These are phyloP conservation scores for Tetrastigma voinierianum DNA, from an alignment of 164 flowering plant species.

Conservation along the genomic window DNA sequence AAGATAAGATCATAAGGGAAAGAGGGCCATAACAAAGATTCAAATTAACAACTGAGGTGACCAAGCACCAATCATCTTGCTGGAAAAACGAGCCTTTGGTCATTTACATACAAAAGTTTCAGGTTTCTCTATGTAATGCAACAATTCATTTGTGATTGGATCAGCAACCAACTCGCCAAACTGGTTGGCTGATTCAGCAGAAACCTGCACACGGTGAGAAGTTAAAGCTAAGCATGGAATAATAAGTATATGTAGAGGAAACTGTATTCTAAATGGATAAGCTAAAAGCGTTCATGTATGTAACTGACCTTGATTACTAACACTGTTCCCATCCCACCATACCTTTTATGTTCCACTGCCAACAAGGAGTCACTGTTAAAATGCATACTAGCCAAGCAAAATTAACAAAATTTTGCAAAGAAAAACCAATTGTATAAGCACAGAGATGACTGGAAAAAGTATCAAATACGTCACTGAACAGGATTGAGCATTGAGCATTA, in stretches of 20 bases:
- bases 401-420: not conserved
- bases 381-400: constrained; percentile 7
- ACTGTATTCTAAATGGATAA: not conserved
- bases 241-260: not conserved
- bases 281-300: constrained; percentile 1
- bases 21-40: not conserved
- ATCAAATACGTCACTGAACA: not conserved
- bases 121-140: constrained; percentile 96
- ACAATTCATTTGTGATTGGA: constrained; percentile 76
- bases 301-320: constrained; percentile 77
- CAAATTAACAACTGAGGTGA: not conserved
- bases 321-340: constrained; percentile 92
- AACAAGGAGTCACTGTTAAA: not conserved
- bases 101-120: constrained; percentile 88
- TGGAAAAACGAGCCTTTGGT: not conserved
- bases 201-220: constrained; percentile 53
- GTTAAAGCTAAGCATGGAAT: not conserved
- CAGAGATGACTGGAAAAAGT: too few relatives aligned
- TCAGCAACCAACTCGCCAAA: constrained; percentile 95
- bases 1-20: not conserved
- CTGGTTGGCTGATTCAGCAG: constrained; percentile 88
- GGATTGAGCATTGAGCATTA: not conserved
- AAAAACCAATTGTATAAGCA: not conserved
- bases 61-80: not conserved
- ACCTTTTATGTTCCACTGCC: constrained; percentile 79